phyloP scores from a whole-genome alignment of 495 filamentous ascomycete species.

The Penicillium crystallinum region DNA sequence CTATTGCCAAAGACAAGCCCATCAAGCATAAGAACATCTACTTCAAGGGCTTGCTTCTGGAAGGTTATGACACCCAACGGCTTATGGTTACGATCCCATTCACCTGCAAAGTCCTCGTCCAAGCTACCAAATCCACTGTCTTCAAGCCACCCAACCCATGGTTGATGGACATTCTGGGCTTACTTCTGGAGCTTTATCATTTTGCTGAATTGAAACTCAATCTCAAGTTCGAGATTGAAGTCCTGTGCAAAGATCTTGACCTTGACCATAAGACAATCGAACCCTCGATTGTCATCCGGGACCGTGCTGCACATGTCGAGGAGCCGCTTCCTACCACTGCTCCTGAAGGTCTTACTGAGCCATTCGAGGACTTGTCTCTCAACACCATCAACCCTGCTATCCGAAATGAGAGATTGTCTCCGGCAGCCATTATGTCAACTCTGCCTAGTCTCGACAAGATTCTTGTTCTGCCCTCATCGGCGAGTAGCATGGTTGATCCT shows the following conservation, averaged over 20 bases:
- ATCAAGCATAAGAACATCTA: conserved; percentile 96
- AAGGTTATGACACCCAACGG: conserved; percentile 85
- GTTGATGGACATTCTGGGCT: conserved; percentile 86
- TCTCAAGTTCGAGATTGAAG: conserved; percentile 96
- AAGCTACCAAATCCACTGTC: conserved; percentile 77
- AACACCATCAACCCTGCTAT: conserved; percentile 65
- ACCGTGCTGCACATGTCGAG: conserved; percentile 56
- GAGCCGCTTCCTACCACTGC: conserved; percentile 54
- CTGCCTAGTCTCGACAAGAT: conserved; percentile 74
- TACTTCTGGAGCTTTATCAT: conserved; percentile 88
- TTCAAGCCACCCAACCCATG: conserved; percentile 96
- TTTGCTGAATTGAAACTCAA: conserved; percentile 91
- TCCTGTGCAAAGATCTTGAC: conserved; percentile 86
- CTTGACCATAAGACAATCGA: conserved; percentile 83
- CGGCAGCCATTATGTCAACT: conserved; percentile 63
- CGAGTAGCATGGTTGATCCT: conserved; percentile 65
- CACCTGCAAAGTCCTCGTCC: conserved; percentile 86
- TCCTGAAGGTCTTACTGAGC: conserved; percentile 67
- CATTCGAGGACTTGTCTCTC: conserved; percentile 73
- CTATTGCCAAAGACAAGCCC: conserved; percentile 88
- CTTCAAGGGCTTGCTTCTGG: conserved; percentile 89
- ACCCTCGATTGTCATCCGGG: conserved; percentile 73
- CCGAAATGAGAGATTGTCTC: conserved; percentile 64
- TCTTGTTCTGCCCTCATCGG: conserved; percentile 68
- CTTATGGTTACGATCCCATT: conserved; percentile 91